Conservation (phyloP, 1,284 basidiomycete species). For the Trichosporon coremiiforme region DNA sequence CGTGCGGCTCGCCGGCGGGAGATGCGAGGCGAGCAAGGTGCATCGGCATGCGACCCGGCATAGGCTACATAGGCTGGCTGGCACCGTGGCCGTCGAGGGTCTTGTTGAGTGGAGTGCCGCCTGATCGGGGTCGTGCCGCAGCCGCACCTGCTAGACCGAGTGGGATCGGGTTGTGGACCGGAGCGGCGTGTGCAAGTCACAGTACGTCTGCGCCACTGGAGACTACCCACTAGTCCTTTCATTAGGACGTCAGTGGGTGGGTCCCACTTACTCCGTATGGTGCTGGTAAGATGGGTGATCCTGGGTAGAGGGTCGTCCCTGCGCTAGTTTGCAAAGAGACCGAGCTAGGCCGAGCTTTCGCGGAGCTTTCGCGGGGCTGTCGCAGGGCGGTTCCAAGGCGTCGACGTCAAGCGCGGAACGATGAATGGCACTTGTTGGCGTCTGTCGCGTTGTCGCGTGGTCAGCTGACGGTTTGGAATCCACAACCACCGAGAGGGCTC, state of each 20-base stretch:
- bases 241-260: not conserved
- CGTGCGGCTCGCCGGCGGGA: too few species aligned
- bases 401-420: slow-evolving; percentile 1
- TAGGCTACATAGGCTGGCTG: not conserved
- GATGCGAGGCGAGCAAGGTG: too few species aligned
- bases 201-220: too few species aligned
- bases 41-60: not conserved
- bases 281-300: not conserved
- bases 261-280: not conserved
- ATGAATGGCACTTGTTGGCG: not conserved
- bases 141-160: not conserved
- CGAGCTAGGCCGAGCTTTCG: not conserved
- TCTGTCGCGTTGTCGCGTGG: slow-evolving; percentile 3
- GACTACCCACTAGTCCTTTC: not conserved
- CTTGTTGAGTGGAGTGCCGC: not conserved
- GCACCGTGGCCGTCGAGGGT: not conserved
- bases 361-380: too few species aligned
- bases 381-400: too few species aligned
- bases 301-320: not conserved
- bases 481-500: not conserved
- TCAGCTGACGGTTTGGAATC: not conserved
- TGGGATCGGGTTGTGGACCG: not conserved
- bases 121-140: not conserved
- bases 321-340: not conserved
- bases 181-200: too few species aligned